Base-by-base conservation (phyloP, 2,329 filamentous ascomycete genomes). In the Fusarium sublunatum region DNA sequence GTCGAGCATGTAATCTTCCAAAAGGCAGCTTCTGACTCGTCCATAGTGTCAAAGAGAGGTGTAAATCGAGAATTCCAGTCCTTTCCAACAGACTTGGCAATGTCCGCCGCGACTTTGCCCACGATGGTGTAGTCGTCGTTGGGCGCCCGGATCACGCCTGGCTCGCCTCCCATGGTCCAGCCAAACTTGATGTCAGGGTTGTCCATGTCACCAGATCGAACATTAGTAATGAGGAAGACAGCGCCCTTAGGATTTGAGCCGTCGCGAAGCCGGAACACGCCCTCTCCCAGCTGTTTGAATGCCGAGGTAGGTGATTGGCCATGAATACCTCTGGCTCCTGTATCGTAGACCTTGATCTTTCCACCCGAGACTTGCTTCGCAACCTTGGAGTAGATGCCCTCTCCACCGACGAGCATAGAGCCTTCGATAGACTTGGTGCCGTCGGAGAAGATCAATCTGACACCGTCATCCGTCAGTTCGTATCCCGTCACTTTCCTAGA, bases 1-100 rank as follows among this genome's bases (percentile, higher is more conserved):
- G 79, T 82, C 0, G 85, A 88, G 63, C 85, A 88, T 2, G 86
- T 88, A 43, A 89, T 88, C 66, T 88, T 89, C 85, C 86, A 88
- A 63, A 89, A 89, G 0, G 87, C 86, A 0, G 86, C 83, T 61
- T 89, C 84, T 0, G 73, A 61, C 52, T 81, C 82, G 6, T 76
- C 70, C 83, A 88, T 88, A 32, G 86, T 66, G 6, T 88, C 84
- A 56, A 89, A 83, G 0, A 89, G 72, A 2, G 85, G 79, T 69
- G 78, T 81, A 41, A 89, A 73, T 3, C 81, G 78, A 11, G 82
- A 77, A 68, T 87, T 79, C 87, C 86, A 89, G 31, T 83, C 70
- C 13, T 74, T 70, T 0, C 84, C 82, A 1, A 89, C 72, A 1
- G 72, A 68, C 70, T 83, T 84, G n/a, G 86, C 85, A 2, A 89